phyloP scores from a whole-genome alignment of 2,329 filamentous ascomycete species.

The Trichoderma brevicompactum region DNA sequence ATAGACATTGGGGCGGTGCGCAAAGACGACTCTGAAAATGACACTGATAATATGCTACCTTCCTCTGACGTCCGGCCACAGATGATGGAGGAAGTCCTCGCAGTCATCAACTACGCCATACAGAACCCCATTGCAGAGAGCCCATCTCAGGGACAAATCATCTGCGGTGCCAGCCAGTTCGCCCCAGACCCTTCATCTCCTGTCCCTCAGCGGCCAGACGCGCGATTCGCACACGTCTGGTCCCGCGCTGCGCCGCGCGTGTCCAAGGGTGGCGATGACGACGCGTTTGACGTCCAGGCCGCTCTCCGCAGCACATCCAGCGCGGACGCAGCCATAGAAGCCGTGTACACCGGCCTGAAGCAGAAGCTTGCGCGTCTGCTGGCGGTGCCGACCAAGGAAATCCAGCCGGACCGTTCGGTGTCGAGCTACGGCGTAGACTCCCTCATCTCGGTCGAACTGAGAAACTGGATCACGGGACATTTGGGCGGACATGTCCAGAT shows the following conservation, averaged over 20 bases:
- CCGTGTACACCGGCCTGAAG: constrained; percentile 24
- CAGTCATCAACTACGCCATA: constrained; percentile 27
- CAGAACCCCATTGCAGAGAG: constrained; percentile 4
- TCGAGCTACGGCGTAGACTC: constrained; percentile 29
- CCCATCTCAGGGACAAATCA: constrained; percentile 19
- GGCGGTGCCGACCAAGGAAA: constrained; percentile 20
- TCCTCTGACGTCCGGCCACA: constrained; percentile 7
- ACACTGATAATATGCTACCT: not conserved
- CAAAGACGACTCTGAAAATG: not conserved
- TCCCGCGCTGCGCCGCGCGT: constrained; percentile 3
- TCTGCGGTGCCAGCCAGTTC: constrained; percentile 18
- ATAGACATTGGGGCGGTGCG: constrained; percentile 12
- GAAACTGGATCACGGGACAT: constrained; percentile 27
- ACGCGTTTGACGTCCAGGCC: constrained; percentile 18
- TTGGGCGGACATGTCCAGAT: constrained; percentile 25
- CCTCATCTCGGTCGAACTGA: constrained; percentile 27
- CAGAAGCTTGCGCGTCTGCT: constrained; percentile 26
- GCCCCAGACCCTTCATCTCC: not conserved
- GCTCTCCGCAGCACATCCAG: constrained; percentile 4
- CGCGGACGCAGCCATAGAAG: constrained; percentile 12
- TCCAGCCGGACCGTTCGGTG: constrained; percentile 28
- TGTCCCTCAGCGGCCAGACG: constrained; percentile 3
- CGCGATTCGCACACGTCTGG: constrained; percentile 28
- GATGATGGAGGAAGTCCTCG: constrained; percentile 15
- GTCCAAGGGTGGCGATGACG: constrained; percentile 14